Conservation (phyloP, 108 stramenopile genomes). For the Cyclotella atomus region DNA sequence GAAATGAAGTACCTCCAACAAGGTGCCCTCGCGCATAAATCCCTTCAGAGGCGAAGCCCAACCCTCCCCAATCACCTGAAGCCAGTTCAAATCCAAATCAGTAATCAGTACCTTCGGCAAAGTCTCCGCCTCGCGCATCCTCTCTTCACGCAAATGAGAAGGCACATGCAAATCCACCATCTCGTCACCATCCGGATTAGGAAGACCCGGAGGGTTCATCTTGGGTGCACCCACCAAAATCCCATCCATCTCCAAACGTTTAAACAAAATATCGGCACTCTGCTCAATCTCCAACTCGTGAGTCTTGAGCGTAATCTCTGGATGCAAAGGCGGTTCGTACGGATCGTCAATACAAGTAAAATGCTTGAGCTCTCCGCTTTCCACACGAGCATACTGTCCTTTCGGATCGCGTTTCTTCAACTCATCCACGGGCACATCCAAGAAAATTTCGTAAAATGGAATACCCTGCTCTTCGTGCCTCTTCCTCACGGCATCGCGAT, state of each 20-base stretch:
- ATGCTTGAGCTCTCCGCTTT: constrained; percentile 93
- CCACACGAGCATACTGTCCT: constrained; percentile 87
- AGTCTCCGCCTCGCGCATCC: constrained; percentile 78
- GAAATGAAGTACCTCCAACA: constrained; percentile 97
- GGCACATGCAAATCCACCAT: constrained; percentile 93
- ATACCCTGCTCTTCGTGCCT: constrained; percentile 97
- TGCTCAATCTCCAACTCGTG: constrained; percentile 94
- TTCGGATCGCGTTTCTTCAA: constrained; percentile 89
- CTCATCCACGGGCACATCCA: constrained; percentile 96
- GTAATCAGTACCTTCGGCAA: constrained; percentile 95
- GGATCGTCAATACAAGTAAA: constrained; percentile 99
- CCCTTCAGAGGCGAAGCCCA: constrained; percentile 98
- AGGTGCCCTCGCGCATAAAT: constrained; percentile 97
- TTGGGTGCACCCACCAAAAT: constrained; percentile 94
- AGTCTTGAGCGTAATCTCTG: constrained; percentile 93
- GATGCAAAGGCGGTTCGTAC: constrained; percentile 92
- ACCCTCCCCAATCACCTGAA: constrained; percentile 96
- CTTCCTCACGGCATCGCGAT: constrained; percentile 92
- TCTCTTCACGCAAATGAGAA: constrained; percentile 48
- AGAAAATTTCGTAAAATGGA: constrained; percentile 98
- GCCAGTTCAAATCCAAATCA: constrained; percentile 98
- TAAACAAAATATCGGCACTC: constrained; percentile 88
- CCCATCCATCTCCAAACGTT: constrained; percentile 86
- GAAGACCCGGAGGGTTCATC: constrained; percentile 85
- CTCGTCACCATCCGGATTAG: constrained; percentile 97